These are phyloP conservation scores for Pichia nakasei DNA, from an alignment of 805 yeast genomes.

Conservation along the genomic window DNA sequence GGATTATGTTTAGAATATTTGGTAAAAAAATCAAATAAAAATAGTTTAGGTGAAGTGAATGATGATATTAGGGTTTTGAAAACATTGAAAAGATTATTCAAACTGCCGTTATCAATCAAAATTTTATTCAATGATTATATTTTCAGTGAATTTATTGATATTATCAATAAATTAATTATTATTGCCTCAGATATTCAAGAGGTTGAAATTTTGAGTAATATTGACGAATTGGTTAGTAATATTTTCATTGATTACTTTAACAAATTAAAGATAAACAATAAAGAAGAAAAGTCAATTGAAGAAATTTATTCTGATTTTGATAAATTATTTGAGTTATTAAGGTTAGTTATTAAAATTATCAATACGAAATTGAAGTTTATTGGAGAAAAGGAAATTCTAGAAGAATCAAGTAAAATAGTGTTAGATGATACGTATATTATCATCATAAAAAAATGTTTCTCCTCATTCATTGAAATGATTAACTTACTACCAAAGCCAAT, in stretches of 20 bases:
- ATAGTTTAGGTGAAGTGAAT: constrained; percentile 10
- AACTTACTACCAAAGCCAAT: constrained; percentile 59
- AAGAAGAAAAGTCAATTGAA: constrained; percentile 23
- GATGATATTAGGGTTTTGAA: constrained; percentile 31
- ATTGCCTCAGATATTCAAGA: constrained; percentile 32
- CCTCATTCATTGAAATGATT: constrained; percentile 52
- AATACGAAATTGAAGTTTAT: constrained; percentile 53
- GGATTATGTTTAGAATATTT: constrained; percentile 78
- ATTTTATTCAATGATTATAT: constrained; percentile 57
- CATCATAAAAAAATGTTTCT: constrained; percentile 41
- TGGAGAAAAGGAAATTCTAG: constrained; percentile 33
- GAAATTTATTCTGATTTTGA: constrained; percentile 53
- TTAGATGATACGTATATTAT: constrained; percentile 27
- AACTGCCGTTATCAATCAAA: constrained; percentile 46
- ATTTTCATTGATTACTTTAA: constrained; percentile 39
- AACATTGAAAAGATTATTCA: constrained; percentile 49
- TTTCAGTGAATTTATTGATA: constrained; percentile 66
- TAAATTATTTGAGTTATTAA: constrained; percentile 70
- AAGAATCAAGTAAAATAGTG: constrained; percentile 15
- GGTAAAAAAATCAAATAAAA: constrained; percentile 31
- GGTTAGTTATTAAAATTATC: constrained; percentile 59
- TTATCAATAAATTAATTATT: constrained; percentile 62
- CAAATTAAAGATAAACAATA: constrained; percentile 17
- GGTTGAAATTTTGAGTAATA: constrained; percentile 31
- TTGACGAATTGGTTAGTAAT: constrained; percentile 38